Evolutionary conservation across 2,329 filamentous ascomycete genomes (phyloP).

Genomic region (Xylariaceae sp.): DNA sequence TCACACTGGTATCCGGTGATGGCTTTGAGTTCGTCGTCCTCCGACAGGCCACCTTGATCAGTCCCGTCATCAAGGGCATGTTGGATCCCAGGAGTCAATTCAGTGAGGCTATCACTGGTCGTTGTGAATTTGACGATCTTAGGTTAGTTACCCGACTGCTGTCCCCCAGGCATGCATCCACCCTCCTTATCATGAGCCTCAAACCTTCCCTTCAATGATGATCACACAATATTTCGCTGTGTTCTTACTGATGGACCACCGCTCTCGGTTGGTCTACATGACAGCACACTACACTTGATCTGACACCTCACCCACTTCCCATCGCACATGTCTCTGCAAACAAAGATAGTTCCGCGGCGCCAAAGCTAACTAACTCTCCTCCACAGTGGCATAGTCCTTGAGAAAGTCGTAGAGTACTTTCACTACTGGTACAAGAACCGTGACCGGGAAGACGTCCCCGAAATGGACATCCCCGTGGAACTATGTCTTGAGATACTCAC

Average conservation of each 20-base stretch:
- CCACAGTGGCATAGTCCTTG: slow-evolving; percentile 64
- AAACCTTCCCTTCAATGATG: slow-evolving; percentile 32
- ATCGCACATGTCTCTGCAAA: slow-evolving; percentile 12
- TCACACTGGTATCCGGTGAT: slow-evolving; percentile 73
- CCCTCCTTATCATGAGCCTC: neutral
- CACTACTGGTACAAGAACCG: slow-evolving; percentile 76
- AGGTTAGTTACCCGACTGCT: slow-evolving; percentile 51
- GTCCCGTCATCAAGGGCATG: slow-evolving; percentile 70
- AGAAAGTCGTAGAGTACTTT: slow-evolving; percentile 79
- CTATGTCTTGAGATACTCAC: slow-evolving; percentile 73
- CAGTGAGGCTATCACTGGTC: slow-evolving; percentile 58
- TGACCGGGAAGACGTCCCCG: slow-evolving; percentile 67
- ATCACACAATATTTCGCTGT: slow-evolving; percentile 37
- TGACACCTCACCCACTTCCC: slow-evolving; percentile 32
- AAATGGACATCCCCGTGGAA: slow-evolving; percentile 77
- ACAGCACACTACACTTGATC: slow-evolving; percentile 62
- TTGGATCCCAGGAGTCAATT: slow-evolving; percentile 68
- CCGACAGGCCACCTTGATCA: slow-evolving; percentile 65
- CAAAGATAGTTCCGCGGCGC: neutral
- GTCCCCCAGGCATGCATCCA: neutral
- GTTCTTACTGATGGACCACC: slow-evolving; percentile 46
- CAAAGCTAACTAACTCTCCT: slow-evolving; percentile 18
- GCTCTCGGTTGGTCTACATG: slow-evolving; percentile 42
- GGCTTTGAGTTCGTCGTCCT: slow-evolving; percentile 73
- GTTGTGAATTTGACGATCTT: slow-evolving; percentile 67